These are phyloP conservation scores for Talinum fruticosum DNA, from an alignment of 148 eudicot genomes.

Conservation along the genomic window DNA sequence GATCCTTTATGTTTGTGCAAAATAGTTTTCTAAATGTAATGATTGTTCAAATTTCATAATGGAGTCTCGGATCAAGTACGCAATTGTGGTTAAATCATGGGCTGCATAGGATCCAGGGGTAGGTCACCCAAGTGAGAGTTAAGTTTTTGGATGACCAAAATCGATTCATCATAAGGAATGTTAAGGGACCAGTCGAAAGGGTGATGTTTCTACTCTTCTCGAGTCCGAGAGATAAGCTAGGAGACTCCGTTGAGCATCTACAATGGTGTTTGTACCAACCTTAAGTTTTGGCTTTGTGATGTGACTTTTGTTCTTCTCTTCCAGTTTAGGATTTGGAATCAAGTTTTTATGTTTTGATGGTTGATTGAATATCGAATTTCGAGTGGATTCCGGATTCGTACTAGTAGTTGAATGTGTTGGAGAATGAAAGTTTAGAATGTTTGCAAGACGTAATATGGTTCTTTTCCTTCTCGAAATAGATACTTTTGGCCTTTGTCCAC, in stretches of 20 bases:
- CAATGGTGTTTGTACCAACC: not conserved
- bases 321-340: not conserved
- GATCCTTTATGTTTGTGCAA: too few relatives aligned
- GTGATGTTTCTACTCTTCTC: not conserved
- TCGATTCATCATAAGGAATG: conserved; percentile 2
- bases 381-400: not conserved
- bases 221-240: conserved; percentile 2
- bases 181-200: not conserved
- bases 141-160: conserved; percentile 1
- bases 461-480: too few relatives aligned
- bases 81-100: not conserved
- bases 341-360: not conserved
- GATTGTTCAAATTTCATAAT: not conserved
- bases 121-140: not conserved
- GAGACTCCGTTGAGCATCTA: not conserved
- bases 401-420: not conserved
- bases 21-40: not conserved
- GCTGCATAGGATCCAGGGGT: not conserved
- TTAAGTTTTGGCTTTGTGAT: not conserved
- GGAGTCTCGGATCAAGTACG: not conserved
- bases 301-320: not conserved
- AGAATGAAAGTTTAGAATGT: not conserved
- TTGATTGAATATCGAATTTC: not conserved
- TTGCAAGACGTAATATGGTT: not conserved
- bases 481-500: too few relatives aligned